Evolutionary conservation across 108 stramenopile genomes (phyloP), one percentile per base, ranked within the genome.

Genomic region (Skeletonema marinoi): DNA sequence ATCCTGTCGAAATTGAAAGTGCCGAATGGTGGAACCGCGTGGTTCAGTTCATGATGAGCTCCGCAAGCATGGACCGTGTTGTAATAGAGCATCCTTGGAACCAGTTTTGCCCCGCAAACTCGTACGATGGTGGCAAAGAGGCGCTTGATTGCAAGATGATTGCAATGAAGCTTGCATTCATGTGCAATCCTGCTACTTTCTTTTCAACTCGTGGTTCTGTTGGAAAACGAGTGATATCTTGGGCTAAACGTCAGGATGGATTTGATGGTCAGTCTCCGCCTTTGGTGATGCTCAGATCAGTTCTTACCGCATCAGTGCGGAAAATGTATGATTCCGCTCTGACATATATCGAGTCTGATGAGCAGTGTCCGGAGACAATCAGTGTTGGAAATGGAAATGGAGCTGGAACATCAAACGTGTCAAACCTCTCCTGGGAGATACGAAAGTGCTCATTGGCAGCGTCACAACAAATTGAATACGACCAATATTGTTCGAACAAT

Each of bases 401-500:
- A 25, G 25, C 11, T 54, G 21, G 41, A 38, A 1, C 54, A 17
- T 50, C 32, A 17, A 48, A 54, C 9, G 42, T 30, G 25, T 10
- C 17, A 31, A 60, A 65, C 30, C 32, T 58, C 36, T 19, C 60
- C 16, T 89, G 88, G 89, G 82, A 90, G 36, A 19, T 86, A 13
- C 80, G 75, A 29, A 38, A 46, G 9, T 92, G 89, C 51, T 42
- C 70, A 19, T 78, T 90, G 71, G 30, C 79, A 30, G 41, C 33
- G 9, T 11, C 48, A 13, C 92, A 92, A 46, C 73, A 80, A 30
- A 16, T 19, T 44, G 80, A 74, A 6, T 93, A 93, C 70, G 77
- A 86, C n/a, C 60, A 56, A 21, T 85, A 83, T 31, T 89, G 88
- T 66, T 32, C 44, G 42, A 73, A 77, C 32, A 25, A 56, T 56